Evolutionary conservation across 768 basidiomycete species (phyloP).

Genomic region (Sarcodon sp.): DNA sequence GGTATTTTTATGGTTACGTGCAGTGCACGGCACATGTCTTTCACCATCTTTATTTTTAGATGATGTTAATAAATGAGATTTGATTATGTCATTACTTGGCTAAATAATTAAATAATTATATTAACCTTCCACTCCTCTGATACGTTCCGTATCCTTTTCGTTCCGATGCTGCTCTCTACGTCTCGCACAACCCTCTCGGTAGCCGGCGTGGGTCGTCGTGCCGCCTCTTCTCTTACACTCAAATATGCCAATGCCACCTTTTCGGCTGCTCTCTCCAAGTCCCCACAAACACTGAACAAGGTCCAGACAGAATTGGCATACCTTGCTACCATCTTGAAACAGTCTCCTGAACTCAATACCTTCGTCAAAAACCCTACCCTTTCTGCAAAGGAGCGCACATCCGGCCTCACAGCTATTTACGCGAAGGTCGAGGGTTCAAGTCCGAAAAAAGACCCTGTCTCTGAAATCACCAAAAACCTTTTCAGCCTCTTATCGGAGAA

Average conservation of each 20-base stretch:
- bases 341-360: conserved; percentile 45
- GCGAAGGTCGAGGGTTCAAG: conserved; percentile 48
- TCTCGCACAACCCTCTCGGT: conserved; percentile 35
- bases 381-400: conserved; percentile 59
- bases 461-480: conserved; percentile 87
- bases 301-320: conserved; percentile 75
- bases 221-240: conserved; percentile 63
- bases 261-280: conserved; percentile 71
- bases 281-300: conserved; percentile 69
- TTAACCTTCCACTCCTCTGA: background rate
- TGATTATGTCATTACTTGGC: background rate
- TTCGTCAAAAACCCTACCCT: conserved; percentile 91
- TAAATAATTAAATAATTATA: background rate
- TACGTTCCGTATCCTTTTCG: conserved; percentile 1
- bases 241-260: conserved; percentile 83
- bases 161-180: conserved; percentile 41
- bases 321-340: conserved; percentile 59
- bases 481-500: conserved; percentile 86
- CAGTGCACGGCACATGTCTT: too few species aligned
- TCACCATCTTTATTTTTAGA: too few species aligned
- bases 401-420: conserved; percentile 57
- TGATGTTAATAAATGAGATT: too few species aligned
- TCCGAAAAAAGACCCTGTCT: conserved; percentile 62
- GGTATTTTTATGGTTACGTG: too few species aligned
- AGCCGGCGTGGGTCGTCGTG: conserved; percentile 47